Evolutionary conservation across 2,329 filamentous ascomycete species (phyloP).

Genomic region (Diplodia mutila): DNA sequence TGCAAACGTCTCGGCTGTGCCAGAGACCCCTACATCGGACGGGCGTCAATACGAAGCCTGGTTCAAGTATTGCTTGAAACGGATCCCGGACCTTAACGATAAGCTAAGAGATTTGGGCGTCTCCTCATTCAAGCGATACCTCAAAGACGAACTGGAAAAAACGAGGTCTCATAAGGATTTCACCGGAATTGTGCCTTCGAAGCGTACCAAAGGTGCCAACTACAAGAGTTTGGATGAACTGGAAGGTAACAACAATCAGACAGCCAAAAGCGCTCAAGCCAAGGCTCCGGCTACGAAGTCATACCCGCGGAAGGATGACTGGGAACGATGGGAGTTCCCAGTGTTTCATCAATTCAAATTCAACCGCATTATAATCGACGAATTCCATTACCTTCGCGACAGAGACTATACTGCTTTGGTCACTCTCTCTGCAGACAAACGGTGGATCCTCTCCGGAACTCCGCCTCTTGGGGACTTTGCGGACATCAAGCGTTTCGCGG

Average conservation of each 20-base stretch:
- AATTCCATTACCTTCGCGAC: conserved; percentile 62
- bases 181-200: conserved; percentile 44
- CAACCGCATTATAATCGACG: conserved; percentile 65
- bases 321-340: conserved; percentile 37
- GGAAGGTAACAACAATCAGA: neutral
- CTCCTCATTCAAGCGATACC: conserved; percentile 35
- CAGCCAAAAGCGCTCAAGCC: neutral
- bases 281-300: neutral
- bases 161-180: conserved; percentile 41
- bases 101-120: conserved; percentile 40
- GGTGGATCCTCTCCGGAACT: conserved; percentile 68
- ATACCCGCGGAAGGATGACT: conserved; percentile 28
- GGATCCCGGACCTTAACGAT: conserved; percentile 49
- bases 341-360: conserved; percentile 65
- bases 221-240: conserved; percentile 9
- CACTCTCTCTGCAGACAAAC: conserved; percentile 54
- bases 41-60: conserved; percentile 59
- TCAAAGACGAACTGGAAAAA: conserved; percentile 32
- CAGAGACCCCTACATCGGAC: conserved; percentile 42
- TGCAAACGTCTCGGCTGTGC: conserved; percentile 55
- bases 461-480: conserved; percentile 61
- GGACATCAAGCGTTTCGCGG: conserved; percentile 63
- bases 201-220: conserved; percentile 34
- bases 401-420: conserved; percentile 45
- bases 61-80: conserved; percentile 51